Percentiles rank a stretch among this genome's conserved stretches.
Evolutionary conservation across 2,329 filamentous ascomycete genomes (phyloP).

Genomic region (Cladobotryum protrusum): DNA sequence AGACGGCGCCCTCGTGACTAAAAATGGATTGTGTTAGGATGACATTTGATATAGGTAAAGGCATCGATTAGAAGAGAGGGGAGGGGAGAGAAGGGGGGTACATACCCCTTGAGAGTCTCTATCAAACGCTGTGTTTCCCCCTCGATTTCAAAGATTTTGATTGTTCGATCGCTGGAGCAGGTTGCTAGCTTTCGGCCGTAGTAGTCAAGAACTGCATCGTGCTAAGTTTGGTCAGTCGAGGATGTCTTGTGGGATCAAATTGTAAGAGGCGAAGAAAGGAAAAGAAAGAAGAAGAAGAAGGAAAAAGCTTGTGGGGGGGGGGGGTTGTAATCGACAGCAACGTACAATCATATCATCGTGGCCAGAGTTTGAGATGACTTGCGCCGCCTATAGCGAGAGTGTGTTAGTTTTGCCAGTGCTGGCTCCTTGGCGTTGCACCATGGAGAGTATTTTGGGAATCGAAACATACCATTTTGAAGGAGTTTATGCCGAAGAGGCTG

Average conservation of each 20-base stretch:
- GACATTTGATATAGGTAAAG: not conserved
- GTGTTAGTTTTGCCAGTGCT: conserved; percentile 21
- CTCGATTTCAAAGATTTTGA: conserved; percentile 99
- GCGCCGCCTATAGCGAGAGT: conserved; percentile 31
- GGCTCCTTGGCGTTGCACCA: conserved; percentile 3
- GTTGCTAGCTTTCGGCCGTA: conserved; percentile 94
- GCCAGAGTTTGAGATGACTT: conserved; percentile 41
- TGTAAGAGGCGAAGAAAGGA: conserved; percentile 10
- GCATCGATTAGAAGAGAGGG: not conserved
- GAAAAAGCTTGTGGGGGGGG: not conserved
- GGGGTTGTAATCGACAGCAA: conserved; percentile 20
- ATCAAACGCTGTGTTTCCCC: conserved; percentile 83
- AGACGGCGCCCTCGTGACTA: conserved; percentile 94
- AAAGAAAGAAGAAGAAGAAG: not conserved
- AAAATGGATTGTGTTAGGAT: not conserved
- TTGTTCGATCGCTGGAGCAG: conserved; percentile 95
- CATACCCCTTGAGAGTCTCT: conserved; percentile 87
- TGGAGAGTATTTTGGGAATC: not conserved
- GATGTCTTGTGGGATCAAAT: conserved; percentile 14
- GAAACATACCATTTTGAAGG: conserved; percentile 14
- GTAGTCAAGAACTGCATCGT: conserved; percentile 98
- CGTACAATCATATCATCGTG: conserved; percentile 99
- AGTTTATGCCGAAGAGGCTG: not conserved
- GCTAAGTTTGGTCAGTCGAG: conserved; percentile 43
- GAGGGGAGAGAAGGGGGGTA: not conserved